These are phyloP conservation scores for Phytophthora multivora DNA, from an alignment of 352 stramenopile genomes.

Conservation along the genomic window DNA sequence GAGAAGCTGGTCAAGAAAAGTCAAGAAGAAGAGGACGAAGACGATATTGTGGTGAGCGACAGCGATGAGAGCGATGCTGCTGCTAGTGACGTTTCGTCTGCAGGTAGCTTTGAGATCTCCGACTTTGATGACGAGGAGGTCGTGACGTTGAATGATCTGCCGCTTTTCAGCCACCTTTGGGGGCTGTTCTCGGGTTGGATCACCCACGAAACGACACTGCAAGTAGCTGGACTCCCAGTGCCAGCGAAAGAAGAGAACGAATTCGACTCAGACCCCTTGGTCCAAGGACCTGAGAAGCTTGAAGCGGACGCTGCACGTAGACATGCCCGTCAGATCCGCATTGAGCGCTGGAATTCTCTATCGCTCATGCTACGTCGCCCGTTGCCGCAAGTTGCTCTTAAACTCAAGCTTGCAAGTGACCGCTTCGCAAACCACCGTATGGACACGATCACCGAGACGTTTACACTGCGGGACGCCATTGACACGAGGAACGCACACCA, in stretches of 20 bases:
- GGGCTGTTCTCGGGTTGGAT: slow-evolving; percentile 71
- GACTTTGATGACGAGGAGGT: slow-evolving; percentile 78
- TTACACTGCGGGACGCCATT: slow-evolving; percentile 65
- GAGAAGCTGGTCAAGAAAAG: slow-evolving; percentile 56
- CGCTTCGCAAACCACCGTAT: slow-evolving; percentile 63
- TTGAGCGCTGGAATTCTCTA: slow-evolving; percentile 71
- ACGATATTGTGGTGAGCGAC: slow-evolving; percentile 70
- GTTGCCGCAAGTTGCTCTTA: slow-evolving; percentile 54
- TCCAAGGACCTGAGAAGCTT: slow-evolving; percentile 29
- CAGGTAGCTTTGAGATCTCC: slow-evolving; percentile 60
- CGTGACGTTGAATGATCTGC: slow-evolving; percentile 69
- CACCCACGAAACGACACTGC: slow-evolving; percentile 69
- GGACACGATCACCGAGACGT: slow-evolving; percentile 58
- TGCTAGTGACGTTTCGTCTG: slow-evolving; percentile 55
- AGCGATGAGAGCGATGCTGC: slow-evolving; percentile 69
- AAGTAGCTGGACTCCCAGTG: slow-evolving; percentile 49
- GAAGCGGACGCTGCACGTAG: slow-evolving; percentile 47
- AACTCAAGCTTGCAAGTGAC: slow-evolving; percentile 57
- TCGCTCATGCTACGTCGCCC: slow-evolving; percentile 62
- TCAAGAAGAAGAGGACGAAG: slow-evolving; percentile 31
- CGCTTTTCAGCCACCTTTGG: slow-evolving; percentile 77
- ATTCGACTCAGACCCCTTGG: background rate
- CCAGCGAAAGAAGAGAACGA: slow-evolving; percentile 25
- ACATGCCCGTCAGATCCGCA: slow-evolving; percentile 55
- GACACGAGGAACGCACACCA: slow-evolving; percentile 66